phyloP scores from a whole-genome alignment of 148 eudicot species.

The Vaccinium vitisidaea region DNA sequence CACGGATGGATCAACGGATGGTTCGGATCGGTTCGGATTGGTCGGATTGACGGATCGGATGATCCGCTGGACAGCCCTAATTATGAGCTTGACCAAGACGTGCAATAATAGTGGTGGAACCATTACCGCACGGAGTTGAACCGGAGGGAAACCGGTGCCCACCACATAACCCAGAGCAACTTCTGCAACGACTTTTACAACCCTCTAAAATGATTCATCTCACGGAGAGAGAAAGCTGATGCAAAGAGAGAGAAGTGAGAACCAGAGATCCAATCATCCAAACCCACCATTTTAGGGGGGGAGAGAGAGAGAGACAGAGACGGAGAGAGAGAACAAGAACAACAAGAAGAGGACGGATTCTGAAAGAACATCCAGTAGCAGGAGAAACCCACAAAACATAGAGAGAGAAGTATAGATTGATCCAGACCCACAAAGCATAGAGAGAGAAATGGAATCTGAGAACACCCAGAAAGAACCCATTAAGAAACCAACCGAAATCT shows the following conservation, averaged over 20 bases:
- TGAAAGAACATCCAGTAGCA: not conserved
- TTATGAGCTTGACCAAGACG: too few relatives aligned
- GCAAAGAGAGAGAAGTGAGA: not conserved
- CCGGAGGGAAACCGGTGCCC: not conserved
- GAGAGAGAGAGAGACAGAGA: not conserved
- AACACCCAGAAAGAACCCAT: constrained; percentile 12
- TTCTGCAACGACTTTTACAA: not conserved
- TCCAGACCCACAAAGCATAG: not conserved
- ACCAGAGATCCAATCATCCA: not conserved
- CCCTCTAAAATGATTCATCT: not conserved
- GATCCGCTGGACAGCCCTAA: too few relatives aligned
- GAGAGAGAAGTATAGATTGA: not conserved
- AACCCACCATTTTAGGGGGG: not conserved
- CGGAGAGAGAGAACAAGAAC: not conserved
- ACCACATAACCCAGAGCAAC: not conserved
- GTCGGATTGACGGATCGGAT: too few relatives aligned
- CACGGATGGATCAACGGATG: too few relatives aligned
- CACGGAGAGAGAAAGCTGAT: not conserved
- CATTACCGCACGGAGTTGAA: not conserved
- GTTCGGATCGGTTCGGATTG: too few relatives aligned
- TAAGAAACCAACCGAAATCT: constrained; percentile 26
- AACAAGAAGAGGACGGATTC: not conserved
- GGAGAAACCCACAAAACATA: not conserved
- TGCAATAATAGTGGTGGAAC: not conserved
- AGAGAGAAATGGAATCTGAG: constrained; percentile 15